Base-by-base conservation (phyloP, 345 rosid genomes). In the Microthlaspi erraticum region DNA sequence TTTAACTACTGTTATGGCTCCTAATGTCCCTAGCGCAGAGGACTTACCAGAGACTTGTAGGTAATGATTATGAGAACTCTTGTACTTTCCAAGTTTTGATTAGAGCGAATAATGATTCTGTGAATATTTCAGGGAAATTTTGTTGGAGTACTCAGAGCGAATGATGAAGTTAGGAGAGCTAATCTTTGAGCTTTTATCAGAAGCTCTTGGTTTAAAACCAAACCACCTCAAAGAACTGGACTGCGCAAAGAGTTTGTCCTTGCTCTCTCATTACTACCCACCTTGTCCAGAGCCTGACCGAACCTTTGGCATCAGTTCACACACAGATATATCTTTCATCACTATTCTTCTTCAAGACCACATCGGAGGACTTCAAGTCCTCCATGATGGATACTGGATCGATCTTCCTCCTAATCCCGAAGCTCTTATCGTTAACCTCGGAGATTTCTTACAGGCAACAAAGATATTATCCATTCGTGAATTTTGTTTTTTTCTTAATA, bases 361-460 rank as follows among this genome's bases (percentile, higher is more conserved):
- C 17, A 73, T 84, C 5, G 88, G 88, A 18, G 85, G 85, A 9
- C 91, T 84, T 44, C 88, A 83, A 33, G 78, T 82, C 17, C 81
- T 80, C 9, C 72, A 78, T n/a, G 60, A 76, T 19, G 56, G 73
- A n/a, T 71, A n/a, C 8, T 84, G 85, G 85, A 4, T 84, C 23
- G 82, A 86, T 70, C 78, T 86, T 11, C 80, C 82, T 34, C 77
- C 80, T 0, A 32, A 38, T 38, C 86, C 85, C 1, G 74, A 75
- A 18, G 83, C 91, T 39, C 68, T 84, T 0, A 81, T 84, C 26
- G 2, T 23, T 2, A 23, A 23, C 26, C 26, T 23, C 26, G 26
- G 26, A 23, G 26, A 23, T 23, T 23, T 23, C 26, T 23, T 23
- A 23, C 26, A 23, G 26, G 26, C 26, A 23, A 23, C 26, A 23